phyloP scores from a whole-genome alignment of 139 green algal species.

The Pleodorina starrii region DNA sequence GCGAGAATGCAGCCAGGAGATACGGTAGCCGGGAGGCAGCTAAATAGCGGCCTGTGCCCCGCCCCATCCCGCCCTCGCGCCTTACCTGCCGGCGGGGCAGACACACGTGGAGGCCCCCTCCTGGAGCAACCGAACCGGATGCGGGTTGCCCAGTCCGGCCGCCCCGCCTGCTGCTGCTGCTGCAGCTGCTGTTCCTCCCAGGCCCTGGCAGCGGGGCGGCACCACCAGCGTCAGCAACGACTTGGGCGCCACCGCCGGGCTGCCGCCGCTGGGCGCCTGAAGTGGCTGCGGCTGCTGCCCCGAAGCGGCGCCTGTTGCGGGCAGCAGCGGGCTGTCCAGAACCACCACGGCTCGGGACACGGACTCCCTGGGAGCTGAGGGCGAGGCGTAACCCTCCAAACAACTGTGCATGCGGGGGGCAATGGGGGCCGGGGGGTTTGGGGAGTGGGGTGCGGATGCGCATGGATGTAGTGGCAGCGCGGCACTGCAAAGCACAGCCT shows the following conservation, averaged over 20 bases:
- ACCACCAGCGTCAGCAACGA: slow-evolving; percentile 18
- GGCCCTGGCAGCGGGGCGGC: neutral
- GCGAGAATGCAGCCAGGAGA: too few species aligned
- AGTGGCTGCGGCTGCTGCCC: neutral
- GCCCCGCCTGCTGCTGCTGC: neutral
- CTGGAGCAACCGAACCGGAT: slow-evolving; percentile 52
- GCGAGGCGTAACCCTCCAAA: neutral
- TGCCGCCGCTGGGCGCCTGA: too few species aligned
- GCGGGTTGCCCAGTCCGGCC: slow-evolving; percentile 9
- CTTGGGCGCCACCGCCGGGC: too few species aligned
- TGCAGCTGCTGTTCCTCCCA: neutral
- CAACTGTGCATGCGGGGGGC: neutral
- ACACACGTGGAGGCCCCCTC: slow-evolving; percentile 31
- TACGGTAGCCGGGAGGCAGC: neutral
- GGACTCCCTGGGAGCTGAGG: neutral
- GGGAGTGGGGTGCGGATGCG: too few species aligned
- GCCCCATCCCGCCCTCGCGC: neutral
- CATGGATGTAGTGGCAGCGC: too few species aligned
- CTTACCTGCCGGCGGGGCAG: slow-evolving; percentile 43
- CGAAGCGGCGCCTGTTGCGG: slow-evolving; percentile 17
- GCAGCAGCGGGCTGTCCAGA: slow-evolving; percentile 49
- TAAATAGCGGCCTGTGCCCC: neutral
- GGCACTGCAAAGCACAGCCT: too few species aligned
- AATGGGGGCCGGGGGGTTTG: neutral
- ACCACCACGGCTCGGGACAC: slow-evolving; percentile 47